Evolutionary conservation across 345 rosid species (phyloP), one percentile per base, ranked within the genome.

Genomic region (Bruguiera parviflora): DNA sequence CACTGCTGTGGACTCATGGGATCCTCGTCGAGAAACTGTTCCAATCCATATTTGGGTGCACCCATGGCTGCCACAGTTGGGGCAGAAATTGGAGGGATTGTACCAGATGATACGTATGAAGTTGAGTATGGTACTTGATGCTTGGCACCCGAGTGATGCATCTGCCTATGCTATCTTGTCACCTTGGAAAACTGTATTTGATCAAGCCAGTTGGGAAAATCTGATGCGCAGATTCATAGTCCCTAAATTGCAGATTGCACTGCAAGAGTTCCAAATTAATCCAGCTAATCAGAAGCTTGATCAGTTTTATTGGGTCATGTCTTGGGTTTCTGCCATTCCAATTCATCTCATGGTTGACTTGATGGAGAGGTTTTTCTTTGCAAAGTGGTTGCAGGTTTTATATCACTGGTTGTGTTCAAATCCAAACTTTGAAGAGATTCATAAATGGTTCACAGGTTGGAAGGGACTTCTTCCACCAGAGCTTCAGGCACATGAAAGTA

Each of bases 11-110:
- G 87, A 90, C 52, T 82, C 77, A 11, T 95, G 98, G 98, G 92
- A 95, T 56, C 99, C 97, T 37, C 88, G 84, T 39, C 75, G 79
- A 35, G 96, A 95, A 75, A 77, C 85, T 33, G 88, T 92, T 65
- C 89, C 99, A 9, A 92, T 95, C 58, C 99, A 95, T 79, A 80
- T 84, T 57, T 94, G 96, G 98, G 91, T 90, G 61, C 97, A 91
- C 82, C 97, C 97, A 52, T 92, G 98, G 99, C 74, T 92, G 74
- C 96, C 89, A n/a, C 73, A 73, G 78, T 77, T 92, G 80, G 99
- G 96, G 70, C 84, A 79, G 51, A 90, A 85, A 67, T 71, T 92
- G 77, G 99, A 95, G 75, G 82, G 83, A 66, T 64, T 88, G 83
- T 89, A 90, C 55, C 89, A 86, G 87, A 86, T 77, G 65, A 95